phyloP scores from a whole-genome alignment of 2,329 filamentous ascomycete species.

The Curvularia sp. region DNA sequence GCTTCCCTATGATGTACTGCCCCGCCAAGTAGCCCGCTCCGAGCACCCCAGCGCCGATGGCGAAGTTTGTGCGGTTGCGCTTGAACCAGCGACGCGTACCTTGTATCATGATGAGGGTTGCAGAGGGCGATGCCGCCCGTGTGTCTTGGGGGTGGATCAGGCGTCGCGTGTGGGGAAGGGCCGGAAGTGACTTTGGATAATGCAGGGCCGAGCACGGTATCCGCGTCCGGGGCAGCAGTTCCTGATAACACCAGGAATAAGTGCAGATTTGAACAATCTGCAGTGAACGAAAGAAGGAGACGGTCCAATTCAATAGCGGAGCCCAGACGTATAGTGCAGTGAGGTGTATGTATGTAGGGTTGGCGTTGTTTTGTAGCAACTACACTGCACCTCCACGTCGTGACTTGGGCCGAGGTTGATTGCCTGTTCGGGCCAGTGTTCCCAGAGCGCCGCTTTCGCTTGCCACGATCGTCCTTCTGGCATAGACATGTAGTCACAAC shows the following conservation, averaged over 20 bases:
- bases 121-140: conserved; percentile 9
- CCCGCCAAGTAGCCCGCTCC: conserved; percentile 90
- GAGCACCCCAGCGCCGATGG: conserved; percentile 84
- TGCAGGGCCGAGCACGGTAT: neutral
- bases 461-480: neutral
- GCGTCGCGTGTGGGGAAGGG: conserved; percentile 25
- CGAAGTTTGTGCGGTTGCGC: conserved; percentile 88
- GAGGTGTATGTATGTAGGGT: conserved; percentile 16
- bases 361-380: conserved; percentile 15
- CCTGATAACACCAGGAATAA: neutral
- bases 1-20: conserved; percentile 90
- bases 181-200: neutral
- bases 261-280: neutral
- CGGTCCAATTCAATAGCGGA: neutral
- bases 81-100: conserved; percentile 89
- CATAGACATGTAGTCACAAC: neutral
- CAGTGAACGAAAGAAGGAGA: neutral
- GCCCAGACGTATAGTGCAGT: neutral
- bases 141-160: conserved; percentile 16
- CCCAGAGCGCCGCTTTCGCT: conserved; percentile 11
- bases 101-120: conserved; percentile 61
- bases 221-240: neutral
- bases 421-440: conserved; percentile 22
- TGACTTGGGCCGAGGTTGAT: conserved; percentile 27
- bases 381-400: conserved; percentile 4